phyloP scores from a whole-genome alignment of 768 basidiomycete species.

The Russula brevipes region DNA sequence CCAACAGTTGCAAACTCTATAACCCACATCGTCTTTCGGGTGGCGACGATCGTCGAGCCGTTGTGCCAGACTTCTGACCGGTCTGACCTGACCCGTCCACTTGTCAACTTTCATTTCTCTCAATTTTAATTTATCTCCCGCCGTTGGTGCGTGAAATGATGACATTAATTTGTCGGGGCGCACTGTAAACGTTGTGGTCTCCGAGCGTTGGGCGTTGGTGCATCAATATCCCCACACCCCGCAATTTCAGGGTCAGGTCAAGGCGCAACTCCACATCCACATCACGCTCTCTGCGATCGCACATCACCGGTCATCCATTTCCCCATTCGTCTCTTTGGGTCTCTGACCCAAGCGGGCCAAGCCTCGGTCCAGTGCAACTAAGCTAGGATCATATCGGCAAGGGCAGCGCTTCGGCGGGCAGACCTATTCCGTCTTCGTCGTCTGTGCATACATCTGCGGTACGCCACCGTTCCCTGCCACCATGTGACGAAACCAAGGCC shows the following conservation, averaged over 20 bases:
- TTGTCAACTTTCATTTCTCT: background rate
- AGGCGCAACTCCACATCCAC: background rate
- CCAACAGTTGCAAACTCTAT: background rate
- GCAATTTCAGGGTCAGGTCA: background rate
- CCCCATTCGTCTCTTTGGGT: background rate
- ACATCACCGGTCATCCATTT: background rate
- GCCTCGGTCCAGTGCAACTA: background rate
- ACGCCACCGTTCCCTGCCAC: conserved; percentile 74
- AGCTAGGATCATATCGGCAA: background rate
- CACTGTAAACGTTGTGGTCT: background rate
- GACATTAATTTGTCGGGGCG: background rate
- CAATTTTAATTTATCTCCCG: background rate
- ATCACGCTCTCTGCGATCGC: background rate
- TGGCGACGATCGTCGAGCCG: background rate
- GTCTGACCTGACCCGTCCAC: background rate
- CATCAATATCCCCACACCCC: background rate
- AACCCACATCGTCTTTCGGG: background rate
- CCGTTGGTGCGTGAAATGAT: background rate
- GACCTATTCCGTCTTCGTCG: conserved; percentile 3
- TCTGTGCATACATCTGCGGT: conserved; percentile 26
- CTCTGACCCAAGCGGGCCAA: background rate
- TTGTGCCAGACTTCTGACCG: background rate
- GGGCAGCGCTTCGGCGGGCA: background rate
- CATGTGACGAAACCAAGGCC: conserved; percentile 69
- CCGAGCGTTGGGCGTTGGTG: background rate